A percentile compares a stretch with the other conserved stretches of the same genome.
phyloP scores from a whole-genome alignment of 768 basidiomycete genomes.

The Phylloporus sp. region DNA sequence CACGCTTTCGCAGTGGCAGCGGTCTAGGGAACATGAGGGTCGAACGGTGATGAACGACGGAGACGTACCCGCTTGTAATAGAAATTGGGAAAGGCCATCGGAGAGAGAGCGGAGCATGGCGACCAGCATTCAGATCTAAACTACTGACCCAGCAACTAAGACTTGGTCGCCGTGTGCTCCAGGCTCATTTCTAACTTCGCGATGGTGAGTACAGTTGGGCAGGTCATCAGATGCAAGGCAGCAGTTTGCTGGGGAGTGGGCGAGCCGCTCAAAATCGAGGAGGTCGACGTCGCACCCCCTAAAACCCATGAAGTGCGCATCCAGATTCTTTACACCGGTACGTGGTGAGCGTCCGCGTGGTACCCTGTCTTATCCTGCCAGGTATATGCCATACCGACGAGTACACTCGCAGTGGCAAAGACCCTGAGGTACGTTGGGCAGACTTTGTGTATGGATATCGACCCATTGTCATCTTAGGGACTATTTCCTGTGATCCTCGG shows the following conservation, averaged over 20 bases:
- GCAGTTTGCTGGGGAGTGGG: constrained; percentile 95
- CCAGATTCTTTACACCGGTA: constrained; percentile 87
- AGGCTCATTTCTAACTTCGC: constrained; percentile 17
- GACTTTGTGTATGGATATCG: background rate
- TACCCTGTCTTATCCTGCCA: constrained; percentile 25
- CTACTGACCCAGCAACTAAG: too few species aligned
- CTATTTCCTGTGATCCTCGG: constrained; percentile 91
- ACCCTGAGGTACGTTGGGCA: constrained; percentile 69
- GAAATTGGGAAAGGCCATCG: constrained; percentile 74
- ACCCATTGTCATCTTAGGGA: constrained; percentile 45
- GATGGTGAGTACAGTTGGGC: constrained; percentile 77
- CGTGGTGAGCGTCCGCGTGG: constrained; percentile 15
- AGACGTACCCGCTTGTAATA: constrained; percentile 84
- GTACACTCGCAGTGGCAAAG: constrained; percentile 93
- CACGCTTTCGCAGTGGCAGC: constrained; percentile 77
- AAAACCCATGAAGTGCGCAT: constrained; percentile 89
- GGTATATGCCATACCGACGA: constrained; percentile 98
- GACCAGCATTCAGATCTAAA: too few species aligned
- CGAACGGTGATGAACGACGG: background rate
- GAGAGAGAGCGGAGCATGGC: background rate
- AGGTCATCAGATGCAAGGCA: constrained; percentile 82
- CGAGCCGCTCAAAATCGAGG: constrained; percentile 80
- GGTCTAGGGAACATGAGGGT: constrained; percentile 42
- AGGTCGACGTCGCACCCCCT: constrained; percentile 92
- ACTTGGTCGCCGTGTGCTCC: too few species aligned